These are phyloP conservation scores for Neotropicomus parvogracilis DNA, from an alignment of 1,284 basidiomycete genomes.

Conservation along the genomic window DNA sequence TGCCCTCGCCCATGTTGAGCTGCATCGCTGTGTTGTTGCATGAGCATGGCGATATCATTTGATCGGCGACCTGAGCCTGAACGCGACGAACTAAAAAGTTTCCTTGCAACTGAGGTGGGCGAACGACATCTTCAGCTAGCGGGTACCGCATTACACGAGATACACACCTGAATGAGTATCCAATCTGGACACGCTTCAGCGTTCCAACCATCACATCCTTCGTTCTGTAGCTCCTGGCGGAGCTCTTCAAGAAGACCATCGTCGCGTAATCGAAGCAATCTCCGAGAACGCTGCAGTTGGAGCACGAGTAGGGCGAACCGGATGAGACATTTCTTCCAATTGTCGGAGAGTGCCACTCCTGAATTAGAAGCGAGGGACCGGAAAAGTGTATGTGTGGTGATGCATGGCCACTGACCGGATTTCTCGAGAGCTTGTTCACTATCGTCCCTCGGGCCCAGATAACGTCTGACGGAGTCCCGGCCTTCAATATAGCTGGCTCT, in stretches of 20 bases:
- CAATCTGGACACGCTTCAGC: background rate
- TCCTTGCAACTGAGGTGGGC: background rate
- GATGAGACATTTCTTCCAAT: background rate
- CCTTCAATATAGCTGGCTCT: background rate
- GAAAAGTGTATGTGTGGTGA: slow-evolving; percentile 27
- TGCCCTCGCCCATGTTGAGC: too few species aligned
- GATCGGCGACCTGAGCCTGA: background rate
- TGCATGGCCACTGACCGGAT: slow-evolving; percentile 22
- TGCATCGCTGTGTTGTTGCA: background rate
- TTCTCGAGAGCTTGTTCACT: background rate
- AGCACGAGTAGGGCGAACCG: background rate
- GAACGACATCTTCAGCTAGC: background rate
- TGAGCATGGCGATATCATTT: background rate
- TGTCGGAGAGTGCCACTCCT: background rate
- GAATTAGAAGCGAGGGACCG: slow-evolving; percentile 19
- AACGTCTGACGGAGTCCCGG: background rate
- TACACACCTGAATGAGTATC: background rate
- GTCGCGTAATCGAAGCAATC: background rate
- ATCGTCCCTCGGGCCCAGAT: background rate
- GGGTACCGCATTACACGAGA: background rate
- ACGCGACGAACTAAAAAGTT: background rate
- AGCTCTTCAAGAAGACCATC: background rate
- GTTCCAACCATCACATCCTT: background rate
- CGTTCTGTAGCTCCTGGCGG: background rate
- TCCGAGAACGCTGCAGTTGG: background rate